A percentile compares a stretch with the other conserved stretches of the same genome.
Evolutionary conservation across 176 grass and related monocot genomes (phyloP).

Genomic region (Otatea glauca): DNA sequence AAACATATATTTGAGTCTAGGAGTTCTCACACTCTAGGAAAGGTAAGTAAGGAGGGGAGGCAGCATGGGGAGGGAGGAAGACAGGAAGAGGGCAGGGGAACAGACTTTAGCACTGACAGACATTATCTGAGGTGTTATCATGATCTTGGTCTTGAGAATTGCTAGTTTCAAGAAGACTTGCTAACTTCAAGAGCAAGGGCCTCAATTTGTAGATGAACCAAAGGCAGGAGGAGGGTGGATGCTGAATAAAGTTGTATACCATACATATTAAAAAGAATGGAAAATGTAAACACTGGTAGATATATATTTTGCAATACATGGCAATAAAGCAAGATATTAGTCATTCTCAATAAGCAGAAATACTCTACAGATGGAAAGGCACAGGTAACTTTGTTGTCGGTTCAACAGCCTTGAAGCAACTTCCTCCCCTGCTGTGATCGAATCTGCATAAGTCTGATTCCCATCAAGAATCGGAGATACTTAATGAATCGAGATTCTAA

Average conservation of each 20-base stretch:
- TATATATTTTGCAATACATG: slow-evolving; percentile 5
- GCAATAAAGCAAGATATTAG: slow-evolving; percentile 5
- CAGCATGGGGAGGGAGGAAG: no score
- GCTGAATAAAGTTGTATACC: slow-evolving; percentile 49
- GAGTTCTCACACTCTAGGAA: no score
- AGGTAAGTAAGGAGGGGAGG: no score
- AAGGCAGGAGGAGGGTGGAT: slow-evolving; percentile 89
- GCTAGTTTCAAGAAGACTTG: no score
- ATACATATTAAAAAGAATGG: slow-evolving; percentile 39
- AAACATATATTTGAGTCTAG: no score
- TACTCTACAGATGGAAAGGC: slow-evolving; percentile 32
- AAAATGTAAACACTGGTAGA: not conserved
- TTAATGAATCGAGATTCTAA: slow-evolving; percentile 66
- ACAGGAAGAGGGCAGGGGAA: no score
- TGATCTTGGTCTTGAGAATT: slow-evolving; percentile 58
- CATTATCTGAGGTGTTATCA: slow-evolving; percentile 64
- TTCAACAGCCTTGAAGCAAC: slow-evolving; percentile 64
- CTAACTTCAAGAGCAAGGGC: slow-evolving; percentile 78
- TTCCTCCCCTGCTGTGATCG: slow-evolving; percentile 67
- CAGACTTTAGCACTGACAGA: not conserved
- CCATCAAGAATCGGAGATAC: slow-evolving; percentile 70
- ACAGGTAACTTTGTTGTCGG: slow-evolving; percentile 72
- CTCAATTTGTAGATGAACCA: slow-evolving; percentile 92
- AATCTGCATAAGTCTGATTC: slow-evolving; percentile 70
- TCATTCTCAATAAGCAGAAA: slow-evolving; percentile 17